These are phyloP conservation scores for Bisporella sp. DNA, from an alignment of 2,329 filamentous ascomycete genomes.

Conservation along the genomic window DNA sequence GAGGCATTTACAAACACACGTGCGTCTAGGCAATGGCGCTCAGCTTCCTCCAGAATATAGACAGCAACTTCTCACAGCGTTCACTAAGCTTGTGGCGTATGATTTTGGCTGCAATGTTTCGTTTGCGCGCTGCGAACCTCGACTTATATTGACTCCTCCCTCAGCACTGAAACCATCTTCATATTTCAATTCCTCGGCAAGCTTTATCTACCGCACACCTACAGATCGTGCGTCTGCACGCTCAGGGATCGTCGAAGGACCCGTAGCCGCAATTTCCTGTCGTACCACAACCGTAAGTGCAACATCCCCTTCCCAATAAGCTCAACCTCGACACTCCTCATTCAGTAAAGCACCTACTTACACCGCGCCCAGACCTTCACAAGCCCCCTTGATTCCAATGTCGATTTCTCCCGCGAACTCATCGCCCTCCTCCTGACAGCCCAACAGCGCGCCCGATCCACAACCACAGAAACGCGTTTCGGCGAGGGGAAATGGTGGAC, in stretches of 20 bases:
- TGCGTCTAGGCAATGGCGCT: constrained; percentile 42
- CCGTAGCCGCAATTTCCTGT: constrained; percentile 52
- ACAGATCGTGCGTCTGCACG: constrained; percentile 53
- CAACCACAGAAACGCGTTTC: constrained; percentile 46
- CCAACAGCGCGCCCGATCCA: constrained; percentile 55
- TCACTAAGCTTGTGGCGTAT: constrained; percentile 58
- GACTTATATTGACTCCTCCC: constrained; percentile 42
- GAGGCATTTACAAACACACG: constrained; percentile 10
- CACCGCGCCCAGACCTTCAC: constrained; percentile 34
- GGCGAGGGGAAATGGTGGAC: constrained; percentile 58
- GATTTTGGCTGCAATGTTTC: constrained; percentile 59
- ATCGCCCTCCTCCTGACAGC: constrained; percentile 54
- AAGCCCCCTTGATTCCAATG: constrained; percentile 47
- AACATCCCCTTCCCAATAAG: too few relatives aligned
- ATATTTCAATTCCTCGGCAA: constrained; percentile 51
- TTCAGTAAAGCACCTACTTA: too few relatives aligned
- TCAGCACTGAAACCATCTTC: constrained; percentile 30
- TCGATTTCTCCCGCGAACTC: constrained; percentile 56
- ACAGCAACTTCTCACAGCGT: constrained; percentile 48
- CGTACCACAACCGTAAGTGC: constrained; percentile 40
- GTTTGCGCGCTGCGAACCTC: constrained; percentile 49
- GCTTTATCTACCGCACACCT: constrained; percentile 54
- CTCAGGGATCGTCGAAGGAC: constrained; percentile 53
- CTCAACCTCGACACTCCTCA: too few relatives aligned
- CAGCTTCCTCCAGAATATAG: constrained; percentile 53